Conservation (phyloP, 345 rosid genomes). For the Citrus hindsii region DNA sequence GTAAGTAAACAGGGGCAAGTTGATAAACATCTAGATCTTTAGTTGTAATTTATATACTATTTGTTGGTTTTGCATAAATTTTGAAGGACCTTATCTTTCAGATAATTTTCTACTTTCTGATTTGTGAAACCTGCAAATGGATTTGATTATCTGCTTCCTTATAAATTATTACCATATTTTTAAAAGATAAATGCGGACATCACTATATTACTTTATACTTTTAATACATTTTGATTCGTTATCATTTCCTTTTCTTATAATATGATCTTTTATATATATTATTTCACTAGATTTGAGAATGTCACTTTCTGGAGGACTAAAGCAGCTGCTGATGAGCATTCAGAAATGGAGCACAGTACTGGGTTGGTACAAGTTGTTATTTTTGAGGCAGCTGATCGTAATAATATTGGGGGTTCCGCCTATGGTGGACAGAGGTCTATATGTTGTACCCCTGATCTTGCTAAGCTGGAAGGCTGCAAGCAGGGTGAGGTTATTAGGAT, state of each 20-base stretch:
- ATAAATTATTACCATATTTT: not conserved
- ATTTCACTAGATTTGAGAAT: conserved; percentile 60
- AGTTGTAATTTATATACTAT: not conserved
- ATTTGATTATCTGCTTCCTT: not conserved
- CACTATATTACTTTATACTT: not conserved
- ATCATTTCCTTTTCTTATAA: not conserved
- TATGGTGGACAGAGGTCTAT: conserved; percentile 98
- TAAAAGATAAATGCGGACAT: not conserved
- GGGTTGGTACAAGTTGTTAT: conserved; percentile 80
- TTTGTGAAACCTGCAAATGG: not conserved
- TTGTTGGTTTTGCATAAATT: not conserved
- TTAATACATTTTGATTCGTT: not conserved
- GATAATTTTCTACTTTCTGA: not conserved
- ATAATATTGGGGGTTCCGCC: conserved; percentile 96
- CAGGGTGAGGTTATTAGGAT: conserved; percentile 88
- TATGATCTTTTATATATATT: not conserved
- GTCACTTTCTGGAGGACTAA: conserved; percentile 71
- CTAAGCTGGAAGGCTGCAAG: conserved; percentile 92
- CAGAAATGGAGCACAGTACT: conserved; percentile 36
- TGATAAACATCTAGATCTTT: not conserved
- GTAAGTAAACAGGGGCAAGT: not conserved
- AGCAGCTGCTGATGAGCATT: conserved; percentile 43
- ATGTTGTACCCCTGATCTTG: conserved; percentile 95
- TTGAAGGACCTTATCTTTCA: not conserved
- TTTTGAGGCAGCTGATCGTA: conserved; percentile 92